Evolutionary conservation across 345 rosid genomes (phyloP).

Genomic region (Citrus mangshanensis): DNA sequence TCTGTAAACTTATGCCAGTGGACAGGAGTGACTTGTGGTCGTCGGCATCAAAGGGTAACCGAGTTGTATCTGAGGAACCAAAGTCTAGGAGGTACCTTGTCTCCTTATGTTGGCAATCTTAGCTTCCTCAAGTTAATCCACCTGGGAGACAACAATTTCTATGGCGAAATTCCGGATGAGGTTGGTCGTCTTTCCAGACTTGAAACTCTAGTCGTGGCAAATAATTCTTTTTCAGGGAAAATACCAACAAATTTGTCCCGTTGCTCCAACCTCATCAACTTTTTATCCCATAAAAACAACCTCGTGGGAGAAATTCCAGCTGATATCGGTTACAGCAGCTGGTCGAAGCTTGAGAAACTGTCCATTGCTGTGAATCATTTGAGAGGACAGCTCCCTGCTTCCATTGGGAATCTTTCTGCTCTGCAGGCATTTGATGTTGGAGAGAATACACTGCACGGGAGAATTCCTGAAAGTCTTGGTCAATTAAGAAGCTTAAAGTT

Average conservation of each 20-base stretch:
- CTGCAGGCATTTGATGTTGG: fast-evolving
- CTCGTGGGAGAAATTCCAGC: conserved; percentile 3
- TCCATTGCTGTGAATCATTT: fast-evolving
- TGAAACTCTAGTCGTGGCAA: too few relatives aligned
- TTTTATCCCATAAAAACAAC: not conserved
- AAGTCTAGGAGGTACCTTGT: conserved; percentile 1
- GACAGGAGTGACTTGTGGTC: conserved; percentile 19
- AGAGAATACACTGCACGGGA: not conserved
- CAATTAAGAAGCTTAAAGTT: not conserved
- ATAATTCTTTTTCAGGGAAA: too few relatives aligned
- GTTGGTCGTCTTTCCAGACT: too few relatives aligned
- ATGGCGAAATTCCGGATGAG: too few relatives aligned
- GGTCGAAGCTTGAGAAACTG: not conserved
- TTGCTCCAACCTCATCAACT: conserved; percentile 6
- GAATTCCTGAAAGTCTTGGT: not conserved
- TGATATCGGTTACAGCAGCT: not conserved
- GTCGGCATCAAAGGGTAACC: conserved; percentile 16
- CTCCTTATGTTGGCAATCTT: not conserved
- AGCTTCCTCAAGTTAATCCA: too few relatives aligned
- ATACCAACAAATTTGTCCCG: too few relatives aligned
- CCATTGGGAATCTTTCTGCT: conserved; percentile 20
- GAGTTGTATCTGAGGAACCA: not conserved
- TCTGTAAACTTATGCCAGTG: conserved; percentile 18
- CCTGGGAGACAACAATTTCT: too few relatives aligned
- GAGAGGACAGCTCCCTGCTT: not conserved